Evolutionary conservation across 2,329 filamentous ascomycete genomes (phyloP).

Genomic region (Colletotrichum acutatum): DNA sequence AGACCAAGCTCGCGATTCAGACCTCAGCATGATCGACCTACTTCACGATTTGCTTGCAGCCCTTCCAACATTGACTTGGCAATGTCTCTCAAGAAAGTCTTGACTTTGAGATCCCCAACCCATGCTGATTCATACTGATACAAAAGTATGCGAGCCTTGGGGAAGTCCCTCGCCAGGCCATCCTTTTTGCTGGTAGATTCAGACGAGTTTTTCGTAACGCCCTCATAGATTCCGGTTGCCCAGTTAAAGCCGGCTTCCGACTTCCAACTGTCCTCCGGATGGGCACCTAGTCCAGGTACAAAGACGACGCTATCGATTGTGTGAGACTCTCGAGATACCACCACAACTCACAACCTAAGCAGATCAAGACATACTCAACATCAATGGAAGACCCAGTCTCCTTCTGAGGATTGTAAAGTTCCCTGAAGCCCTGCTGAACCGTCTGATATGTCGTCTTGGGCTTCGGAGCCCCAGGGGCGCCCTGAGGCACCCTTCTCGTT

Average conservation of each 20-base stretch:
- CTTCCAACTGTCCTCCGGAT: constrained; percentile 53
- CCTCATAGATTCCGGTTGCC: constrained; percentile 47
- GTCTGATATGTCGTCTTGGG: constrained; percentile 48
- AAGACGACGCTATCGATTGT: constrained; percentile 49
- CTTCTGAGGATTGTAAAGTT: constrained; percentile 46
- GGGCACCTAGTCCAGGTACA: constrained; percentile 52
- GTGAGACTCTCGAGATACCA: constrained; percentile 22
- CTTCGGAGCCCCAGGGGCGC: constrained; percentile 33
- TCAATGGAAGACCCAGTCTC: constrained; percentile 44
- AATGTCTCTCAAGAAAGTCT: constrained; percentile 52
- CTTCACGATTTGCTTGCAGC: constrained; percentile 48
- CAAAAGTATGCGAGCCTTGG: constrained; percentile 50
- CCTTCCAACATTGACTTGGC: constrained; percentile 49
- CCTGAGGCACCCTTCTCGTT: constrained; percentile 30
- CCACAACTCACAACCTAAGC: not conserved
- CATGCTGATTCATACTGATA: constrained; percentile 56
- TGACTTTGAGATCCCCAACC: constrained; percentile 52
- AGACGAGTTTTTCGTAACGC: constrained; percentile 50
- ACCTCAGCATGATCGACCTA: constrained; percentile 18
- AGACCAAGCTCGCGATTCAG: not conserved
- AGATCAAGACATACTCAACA: constrained; percentile 45
- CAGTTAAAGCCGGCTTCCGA: constrained; percentile 54
- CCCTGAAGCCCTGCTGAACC: constrained; percentile 51
- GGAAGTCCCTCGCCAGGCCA: constrained; percentile 51
- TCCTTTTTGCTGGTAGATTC: constrained; percentile 44